phyloP scores from a whole-genome alignment of 2,329 filamentous ascomycete genomes.

The Stagonosporopsis tanaceti region DNA sequence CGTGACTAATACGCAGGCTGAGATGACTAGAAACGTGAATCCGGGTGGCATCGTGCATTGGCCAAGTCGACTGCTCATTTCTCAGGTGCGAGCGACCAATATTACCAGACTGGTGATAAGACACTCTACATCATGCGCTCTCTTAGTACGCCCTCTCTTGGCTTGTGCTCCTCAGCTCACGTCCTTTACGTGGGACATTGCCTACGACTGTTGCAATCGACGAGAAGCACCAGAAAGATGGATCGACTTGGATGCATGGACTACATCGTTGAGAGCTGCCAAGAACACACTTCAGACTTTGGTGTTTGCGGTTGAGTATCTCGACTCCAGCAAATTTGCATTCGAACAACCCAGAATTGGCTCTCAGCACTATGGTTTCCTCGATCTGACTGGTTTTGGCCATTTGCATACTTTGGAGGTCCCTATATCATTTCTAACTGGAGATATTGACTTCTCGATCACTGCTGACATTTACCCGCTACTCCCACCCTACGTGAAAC shows the following conservation, averaged over 20 bases:
- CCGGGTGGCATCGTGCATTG: background rate
- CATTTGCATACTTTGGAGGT: conserved; percentile 37
- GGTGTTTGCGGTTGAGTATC: conserved; percentile 34
- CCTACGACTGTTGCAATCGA: conserved; percentile 24
- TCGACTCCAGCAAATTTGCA: conserved; percentile 23
- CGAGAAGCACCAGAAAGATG: conserved; percentile 10
- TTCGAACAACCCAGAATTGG: conserved; percentile 34
- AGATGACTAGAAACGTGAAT: background rate
- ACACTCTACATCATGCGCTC: conserved; percentile 20
- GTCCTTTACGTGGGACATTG: conserved; percentile 36
- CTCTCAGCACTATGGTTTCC: conserved; percentile 26
- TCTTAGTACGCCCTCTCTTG: conserved; percentile 19
- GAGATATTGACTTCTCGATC: conserved; percentile 34
- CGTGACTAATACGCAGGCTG: conserved; percentile 13
- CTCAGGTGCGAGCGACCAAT: conserved; percentile 12
- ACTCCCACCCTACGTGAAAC: conserved; percentile 34
- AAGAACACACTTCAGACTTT: conserved; percentile 27
- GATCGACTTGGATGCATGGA: conserved; percentile 31
- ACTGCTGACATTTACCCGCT: conserved; percentile 28
- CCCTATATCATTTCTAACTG: conserved; percentile 36
- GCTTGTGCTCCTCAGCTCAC: conserved; percentile 27
- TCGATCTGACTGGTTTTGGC: conserved; percentile 33
- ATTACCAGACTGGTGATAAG: conserved; percentile 35
- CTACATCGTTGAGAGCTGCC: conserved; percentile 18
- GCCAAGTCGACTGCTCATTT: conserved; percentile 9